Evolutionary conservation across 176 grass and related monocot species (phyloP).

Genomic region (Tuctoria greenei): DNA sequence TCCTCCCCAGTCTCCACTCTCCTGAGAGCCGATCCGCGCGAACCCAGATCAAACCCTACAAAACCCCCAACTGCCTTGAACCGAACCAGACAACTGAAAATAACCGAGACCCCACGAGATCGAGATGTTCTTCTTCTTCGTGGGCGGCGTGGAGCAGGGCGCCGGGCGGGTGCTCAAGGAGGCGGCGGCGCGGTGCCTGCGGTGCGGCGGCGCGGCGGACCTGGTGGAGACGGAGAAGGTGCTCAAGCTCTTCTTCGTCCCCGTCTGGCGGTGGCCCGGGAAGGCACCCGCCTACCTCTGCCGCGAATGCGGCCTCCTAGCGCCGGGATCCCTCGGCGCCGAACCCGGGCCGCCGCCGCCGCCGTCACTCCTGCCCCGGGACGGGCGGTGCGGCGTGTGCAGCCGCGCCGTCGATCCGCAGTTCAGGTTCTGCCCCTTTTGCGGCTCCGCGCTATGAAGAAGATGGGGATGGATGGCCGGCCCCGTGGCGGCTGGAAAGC

Average conservation of each 20-base stretch:
- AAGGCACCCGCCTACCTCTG: constrained; percentile 75
- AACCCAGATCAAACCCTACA: constrained; percentile 1
- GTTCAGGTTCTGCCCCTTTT: constrained; percentile 97
- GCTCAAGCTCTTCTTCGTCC: constrained; percentile 88
- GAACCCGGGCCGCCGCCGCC: background rate
- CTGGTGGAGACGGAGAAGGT: constrained; percentile 85
- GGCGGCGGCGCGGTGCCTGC: constrained; percentile 69
- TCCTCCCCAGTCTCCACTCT: background rate
- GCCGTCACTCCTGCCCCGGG: constrained; percentile 29
- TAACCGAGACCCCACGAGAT: background rate
- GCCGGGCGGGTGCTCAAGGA: constrained; percentile 70
- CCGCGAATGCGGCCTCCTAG: constrained; percentile 72
- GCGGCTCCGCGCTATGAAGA: constrained; percentile 61
- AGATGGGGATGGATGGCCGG: background rate
- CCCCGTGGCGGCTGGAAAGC: background rate
- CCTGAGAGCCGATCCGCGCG: background rate
- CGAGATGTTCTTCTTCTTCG: constrained; percentile 90
- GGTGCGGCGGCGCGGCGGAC: constrained; percentile 66
- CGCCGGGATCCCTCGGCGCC: constrained; percentile 52
- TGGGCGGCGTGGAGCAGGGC: constrained; percentile 66
- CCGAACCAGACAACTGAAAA: background rate
- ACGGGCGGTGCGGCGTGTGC: constrained; percentile 50
- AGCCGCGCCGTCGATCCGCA: constrained; percentile 65
- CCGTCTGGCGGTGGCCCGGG: constrained; percentile 65
- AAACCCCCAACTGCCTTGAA: background rate